Conservation (phyloP, 1,284 basidiomycete species). For the Irpex rosettiformis region DNA sequence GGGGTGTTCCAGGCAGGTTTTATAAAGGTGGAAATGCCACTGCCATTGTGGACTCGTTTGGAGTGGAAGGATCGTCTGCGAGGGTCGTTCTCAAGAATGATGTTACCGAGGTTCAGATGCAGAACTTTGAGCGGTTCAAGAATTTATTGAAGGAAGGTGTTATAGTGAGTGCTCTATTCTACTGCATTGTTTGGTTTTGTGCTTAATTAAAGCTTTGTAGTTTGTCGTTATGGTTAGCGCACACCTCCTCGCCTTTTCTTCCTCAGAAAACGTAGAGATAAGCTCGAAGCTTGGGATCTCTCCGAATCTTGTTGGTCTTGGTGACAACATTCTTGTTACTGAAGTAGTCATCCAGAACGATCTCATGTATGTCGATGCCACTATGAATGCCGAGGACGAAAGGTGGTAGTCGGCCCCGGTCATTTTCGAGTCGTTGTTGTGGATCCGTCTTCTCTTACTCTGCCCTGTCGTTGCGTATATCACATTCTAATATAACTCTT, state of each 20-base stretch:
- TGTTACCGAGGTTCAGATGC: constrained; percentile 18
- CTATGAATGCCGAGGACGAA: constrained; percentile 20
- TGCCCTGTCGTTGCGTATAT: background rate
- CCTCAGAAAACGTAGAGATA: constrained; percentile 20
- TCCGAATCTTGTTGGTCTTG: constrained; percentile 19
- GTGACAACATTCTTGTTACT: constrained; percentile 20
- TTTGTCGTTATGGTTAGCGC: constrained; percentile 26
- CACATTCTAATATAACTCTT: background rate
- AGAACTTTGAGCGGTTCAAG: constrained; percentile 23
- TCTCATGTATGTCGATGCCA: constrained; percentile 23
- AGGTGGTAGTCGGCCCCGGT: constrained; percentile 19
- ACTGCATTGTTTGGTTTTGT: background rate
- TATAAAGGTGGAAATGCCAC: constrained; percentile 25
- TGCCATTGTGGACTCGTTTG: constrained; percentile 19
- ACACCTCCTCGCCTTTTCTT: constrained; percentile 22
- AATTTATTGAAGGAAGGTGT: constrained; percentile 20
- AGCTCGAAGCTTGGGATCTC: constrained; percentile 20
- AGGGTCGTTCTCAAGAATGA: constrained; percentile 15
- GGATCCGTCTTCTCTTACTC: background rate
- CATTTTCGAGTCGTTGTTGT: background rate
- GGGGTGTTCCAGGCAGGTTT: constrained; percentile 26
- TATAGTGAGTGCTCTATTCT: constrained; percentile 17
- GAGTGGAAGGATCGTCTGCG: constrained; percentile 21
- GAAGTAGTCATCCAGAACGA: constrained; percentile 25
- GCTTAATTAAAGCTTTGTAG: constrained; percentile 12